Percentiles rank a stretch among this genome's conserved stretches.
Evolutionary conservation across 768 basidiomycete genomes (phyloP).

Genomic region (Tephrocybe sp.): DNA sequence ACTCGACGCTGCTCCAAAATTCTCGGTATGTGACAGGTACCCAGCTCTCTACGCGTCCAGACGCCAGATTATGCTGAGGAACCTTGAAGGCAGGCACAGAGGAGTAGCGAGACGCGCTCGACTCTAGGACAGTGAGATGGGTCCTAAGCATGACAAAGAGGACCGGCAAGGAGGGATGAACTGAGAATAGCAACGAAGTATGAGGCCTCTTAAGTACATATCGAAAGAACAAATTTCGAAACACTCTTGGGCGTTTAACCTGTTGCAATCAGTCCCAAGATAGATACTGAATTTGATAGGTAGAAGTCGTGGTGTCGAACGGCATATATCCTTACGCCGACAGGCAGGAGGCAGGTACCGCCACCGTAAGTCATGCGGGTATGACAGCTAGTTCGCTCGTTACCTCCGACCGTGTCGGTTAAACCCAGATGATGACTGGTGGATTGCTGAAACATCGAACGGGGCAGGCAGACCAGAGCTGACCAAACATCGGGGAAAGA

Average conservation of each 20-base stretch:
- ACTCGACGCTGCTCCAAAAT: slow-evolving; percentile 55
- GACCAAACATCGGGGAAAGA: slow-evolving; percentile 17
- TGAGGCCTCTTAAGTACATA: slow-evolving; percentile 8
- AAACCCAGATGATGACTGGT: slow-evolving; percentile 11
- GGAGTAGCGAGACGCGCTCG: slow-evolving; percentile 43
- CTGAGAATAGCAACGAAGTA: not conserved
- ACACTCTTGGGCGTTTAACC: slow-evolving; percentile 9
- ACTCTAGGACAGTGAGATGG: slow-evolving; percentile 54
- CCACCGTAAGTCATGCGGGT: slow-evolving; percentile 10
- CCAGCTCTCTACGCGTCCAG: slow-evolving; percentile 21
- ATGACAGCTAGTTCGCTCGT: slow-evolving; percentile 9
- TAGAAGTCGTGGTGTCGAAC: slow-evolving; percentile 8
- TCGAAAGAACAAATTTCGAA: slow-evolving; percentile 14
- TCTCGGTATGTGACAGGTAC: slow-evolving; percentile 28
- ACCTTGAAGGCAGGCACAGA: slow-evolving; percentile 49
- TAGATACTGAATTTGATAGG: slow-evolving; percentile 12
- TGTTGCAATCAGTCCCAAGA: slow-evolving; percentile 12
- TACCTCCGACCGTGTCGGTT: slow-evolving; percentile 16
- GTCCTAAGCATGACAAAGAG: slow-evolving; percentile 30
- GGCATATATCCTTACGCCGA: slow-evolving; percentile 14
- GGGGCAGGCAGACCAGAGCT: slow-evolving; percentile 13
- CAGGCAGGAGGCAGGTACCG: slow-evolving; percentile 13
- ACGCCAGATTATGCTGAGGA: slow-evolving; percentile 37
- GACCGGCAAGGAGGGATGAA: slow-evolving; percentile 8
- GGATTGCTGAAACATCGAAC: slow-evolving; percentile 19